Base-by-base conservation (phyloP, 2,329 filamentous ascomycete species). In the Eutypa lata region DNA sequence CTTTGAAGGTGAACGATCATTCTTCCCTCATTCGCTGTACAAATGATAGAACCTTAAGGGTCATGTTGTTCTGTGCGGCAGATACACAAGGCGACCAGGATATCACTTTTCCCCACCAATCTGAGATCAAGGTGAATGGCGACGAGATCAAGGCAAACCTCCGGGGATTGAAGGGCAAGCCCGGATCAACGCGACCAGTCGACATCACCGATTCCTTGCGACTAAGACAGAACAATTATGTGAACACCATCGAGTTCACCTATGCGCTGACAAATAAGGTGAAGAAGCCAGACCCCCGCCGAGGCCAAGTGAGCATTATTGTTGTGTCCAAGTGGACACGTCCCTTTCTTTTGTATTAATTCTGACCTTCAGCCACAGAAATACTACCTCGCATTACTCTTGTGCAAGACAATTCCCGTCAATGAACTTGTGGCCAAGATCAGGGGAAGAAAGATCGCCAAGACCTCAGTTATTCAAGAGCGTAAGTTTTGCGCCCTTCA, bases 91-190 rank as follows among this genome's bases (percentile, higher is more conserved):
- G 81, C 16, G 69, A 76, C 2, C 89, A 90, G 48, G 91, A 97
- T 56, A 86, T 99, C 50, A 76, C 90, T 0, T 99, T 99, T 60
- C 94, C 94, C 2, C 86, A 93, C 62, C 91, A 97, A 72, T 89
- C 94, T 31, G 94, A 99, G 68, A 80, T 99, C 53, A 93, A 91
- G 67, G 84, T 96, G 52, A 99, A 99, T 62, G 81, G 85, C 10
- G 88, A 88, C 33, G 91, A 97, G 53, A 81, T 97, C 60, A 94
- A 93, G 70, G 88, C 89, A n/a, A 99, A 97, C 68, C 80, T 96
- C 60, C 89, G 94, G 61, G 94, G 94, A 4, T 73, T 99, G 56
- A 99, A 99, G 73, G 97, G 96, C 70, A 96, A 94, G 70, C 90
- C 93, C 7, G 94, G 94, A 21, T 95, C 94, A 44, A 99, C 94